Evolutionary conservation across 495 filamentous ascomycete genomes (phyloP), one percentile per base, ranked within the genome.

Genomic region (Xylaria acuta): DNA sequence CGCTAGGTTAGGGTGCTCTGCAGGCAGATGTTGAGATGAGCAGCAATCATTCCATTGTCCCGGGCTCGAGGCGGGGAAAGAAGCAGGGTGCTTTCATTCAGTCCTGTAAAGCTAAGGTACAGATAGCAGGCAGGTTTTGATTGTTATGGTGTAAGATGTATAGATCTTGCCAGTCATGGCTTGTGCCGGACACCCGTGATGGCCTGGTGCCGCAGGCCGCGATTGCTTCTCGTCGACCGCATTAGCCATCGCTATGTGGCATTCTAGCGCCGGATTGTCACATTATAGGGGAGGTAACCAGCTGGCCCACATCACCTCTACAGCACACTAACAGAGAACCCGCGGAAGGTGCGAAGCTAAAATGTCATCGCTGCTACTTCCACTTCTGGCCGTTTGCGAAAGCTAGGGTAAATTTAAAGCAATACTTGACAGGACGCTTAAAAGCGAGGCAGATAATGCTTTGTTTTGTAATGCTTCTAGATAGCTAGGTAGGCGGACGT

Each of bases 141-240:
- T 38, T 38, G 8, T n/a, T 60, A 60, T 60, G 58, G 58, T 34
- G 58, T 60, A 30, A 60, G 34, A 3, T 56, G 53, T 43, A 30
- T 32, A 38, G 45, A 30, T 65, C 63, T 27, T 45, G 64, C 30
- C 64, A 49, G 64, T 27, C 30, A 49, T 32, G 49, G 43, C 22
- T 49, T 38, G 51, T 68, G 65, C 65, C 65, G 47, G 34, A 41
- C 65, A 68, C 38, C 54, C 47, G 67, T 62, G 38, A 60, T n/a
- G 9, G 12, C 5, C 16, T n/a, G 51, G 66, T 69, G 66, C 67
- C 54, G 67, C 54, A 53, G 62, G 54, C 67, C 67, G 67, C 40
- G 54, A 69, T 69, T n/a, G 53, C 16, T 67, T 30, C 64, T 36
- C 32, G 12, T 51, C 30, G 11, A 18, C 22, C 38, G 38, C 34